Base-by-base conservation (phyloP, 2,329 filamentous ascomycete genomes). In the Curvularia sp. region DNA sequence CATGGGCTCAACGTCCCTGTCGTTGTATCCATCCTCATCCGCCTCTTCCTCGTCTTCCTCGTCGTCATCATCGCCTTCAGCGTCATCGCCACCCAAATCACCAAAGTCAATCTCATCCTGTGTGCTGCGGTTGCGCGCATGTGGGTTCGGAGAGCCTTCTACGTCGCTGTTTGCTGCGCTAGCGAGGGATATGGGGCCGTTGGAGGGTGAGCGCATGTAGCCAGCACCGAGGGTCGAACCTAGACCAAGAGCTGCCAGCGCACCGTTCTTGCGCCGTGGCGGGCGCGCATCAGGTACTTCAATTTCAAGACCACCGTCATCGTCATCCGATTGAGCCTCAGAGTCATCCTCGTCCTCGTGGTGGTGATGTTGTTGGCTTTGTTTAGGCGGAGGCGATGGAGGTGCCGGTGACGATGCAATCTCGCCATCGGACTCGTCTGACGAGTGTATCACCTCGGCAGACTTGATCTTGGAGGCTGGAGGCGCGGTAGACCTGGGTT, bases 111-210 rank as follows among this genome's bases (percentile, higher is more conserved):
- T 78, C 10, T 74, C 74, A 5, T 77, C 71, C 19, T 69, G 57
- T 3, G 57, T 49, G 9, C 57, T 59, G 9, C 56, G 50, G 27
- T 45, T 57, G 27, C 49, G 59, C n/a, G 59, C 36, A 65, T 61
- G 56, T 5, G 68, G 64, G 39, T 73, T 70, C 3, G 74, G 72
- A 9, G 67, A 68, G 15, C 70, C 71, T 41, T 70, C 67, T 3
- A 61, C 68, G 2, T 58, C 55, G 47, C 69, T 79, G 55, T 72
- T 80, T 7, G 79, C 78, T 1, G 79, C 80, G 58, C 77, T 79
- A 15, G 75, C 77, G 36, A 81, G 71, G 15, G 74, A 78, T 43
- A 81, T 80, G 2, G 80, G 80, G 3, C 79, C 79, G 25, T 71
- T 69, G 21, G 67, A 69, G 0, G 74, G 73, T 2, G 69, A 71